Percentiles rank a stretch among this genome's conserved stretches.
Evolutionary conservation across 352 stramenopile genomes (phyloP).

Genomic region (Detonula confervacea): DNA sequence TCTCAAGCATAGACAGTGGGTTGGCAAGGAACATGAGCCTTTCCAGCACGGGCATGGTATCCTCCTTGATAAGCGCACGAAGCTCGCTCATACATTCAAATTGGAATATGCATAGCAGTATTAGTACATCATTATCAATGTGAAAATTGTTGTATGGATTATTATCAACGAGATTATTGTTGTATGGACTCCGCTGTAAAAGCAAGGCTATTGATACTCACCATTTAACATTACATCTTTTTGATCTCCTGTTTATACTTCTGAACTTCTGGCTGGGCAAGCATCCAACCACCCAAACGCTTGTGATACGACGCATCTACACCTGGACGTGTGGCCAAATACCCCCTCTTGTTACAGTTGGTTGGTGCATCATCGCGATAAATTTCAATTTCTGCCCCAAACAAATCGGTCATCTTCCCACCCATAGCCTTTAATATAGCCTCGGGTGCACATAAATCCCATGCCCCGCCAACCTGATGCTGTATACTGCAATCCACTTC

Average conservation of each 20-base stretch:
- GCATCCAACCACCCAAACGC: neutral
- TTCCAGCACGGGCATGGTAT: no score
- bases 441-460: conserved; percentile 36
- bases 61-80: no score
- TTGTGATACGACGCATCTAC: conserved; percentile 11
- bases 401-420: conserved; percentile 29
- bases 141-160: neutral
- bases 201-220: neutral
- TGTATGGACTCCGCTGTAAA: neutral
- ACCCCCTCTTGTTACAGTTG: conserved; percentile 35
- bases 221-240: conserved; percentile 6
- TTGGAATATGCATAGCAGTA: no score
- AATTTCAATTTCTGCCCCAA: conserved; percentile 32
- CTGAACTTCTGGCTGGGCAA: conserved; percentile 17
- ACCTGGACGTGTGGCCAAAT: conserved; percentile 16
- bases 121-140: no score
- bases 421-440: conserved; percentile 18
- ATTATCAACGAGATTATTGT: neutral
- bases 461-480: conserved; percentile 29
- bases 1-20: no score
- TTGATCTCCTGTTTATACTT: conserved; percentile 19
- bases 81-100: no score
- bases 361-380: conserved; percentile 34
- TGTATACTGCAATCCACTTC: conserved; percentile 25
- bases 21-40: no score